A percentile compares a stretch with the other conserved stretches of the same genome.
Conservation (phyloP, 495 filamentous ascomycete species). For the Sphaerosporella brunnea region DNA sequence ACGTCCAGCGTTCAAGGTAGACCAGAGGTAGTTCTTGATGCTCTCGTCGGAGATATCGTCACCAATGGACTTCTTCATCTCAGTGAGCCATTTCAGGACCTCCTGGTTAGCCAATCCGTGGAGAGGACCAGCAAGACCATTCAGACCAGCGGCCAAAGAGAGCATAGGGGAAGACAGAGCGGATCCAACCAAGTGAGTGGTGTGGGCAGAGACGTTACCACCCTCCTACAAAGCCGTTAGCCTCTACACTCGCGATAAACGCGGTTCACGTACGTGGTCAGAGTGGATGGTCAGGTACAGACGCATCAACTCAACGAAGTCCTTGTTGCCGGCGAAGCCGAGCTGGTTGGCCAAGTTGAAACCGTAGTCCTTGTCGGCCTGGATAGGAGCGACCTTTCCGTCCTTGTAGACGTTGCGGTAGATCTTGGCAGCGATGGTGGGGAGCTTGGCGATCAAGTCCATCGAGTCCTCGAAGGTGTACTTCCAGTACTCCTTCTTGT, state of each 20-base stretch:
- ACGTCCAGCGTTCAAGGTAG: constrained; percentile 76
- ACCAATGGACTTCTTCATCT: constrained; percentile 83
- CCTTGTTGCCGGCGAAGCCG: constrained; percentile 82
- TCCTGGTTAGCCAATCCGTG: constrained; percentile 95
- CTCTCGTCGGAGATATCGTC: constrained; percentile 56
- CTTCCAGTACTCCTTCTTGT: constrained; percentile 98
- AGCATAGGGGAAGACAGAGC: constrained; percentile 90
- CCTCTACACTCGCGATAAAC: background rate
- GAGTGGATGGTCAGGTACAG: constrained; percentile 98
- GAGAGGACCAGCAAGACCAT: constrained; percentile 84
- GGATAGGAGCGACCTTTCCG: constrained; percentile 83
- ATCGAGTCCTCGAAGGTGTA: constrained; percentile 99
- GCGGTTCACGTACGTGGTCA: constrained; percentile 42
- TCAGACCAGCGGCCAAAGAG: constrained; percentile 85
- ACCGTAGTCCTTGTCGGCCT: constrained; percentile 96
- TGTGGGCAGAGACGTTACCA: constrained; percentile 89
- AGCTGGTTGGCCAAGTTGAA: constrained; percentile 99
- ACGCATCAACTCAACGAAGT: constrained; percentile 95
- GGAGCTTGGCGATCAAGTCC: constrained; percentile 98
- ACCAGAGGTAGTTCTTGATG: constrained; percentile 79
- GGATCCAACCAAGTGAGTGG: constrained; percentile 94
- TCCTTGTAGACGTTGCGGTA: constrained; percentile 99
- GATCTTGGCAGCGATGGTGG: constrained; percentile 91
- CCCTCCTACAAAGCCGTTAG: constrained; percentile 38
- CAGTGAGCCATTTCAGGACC: constrained; percentile 83